Conservation (phyloP, 371 early-diverging fungal genomes). For the Blakeslea trispora region DNA sequence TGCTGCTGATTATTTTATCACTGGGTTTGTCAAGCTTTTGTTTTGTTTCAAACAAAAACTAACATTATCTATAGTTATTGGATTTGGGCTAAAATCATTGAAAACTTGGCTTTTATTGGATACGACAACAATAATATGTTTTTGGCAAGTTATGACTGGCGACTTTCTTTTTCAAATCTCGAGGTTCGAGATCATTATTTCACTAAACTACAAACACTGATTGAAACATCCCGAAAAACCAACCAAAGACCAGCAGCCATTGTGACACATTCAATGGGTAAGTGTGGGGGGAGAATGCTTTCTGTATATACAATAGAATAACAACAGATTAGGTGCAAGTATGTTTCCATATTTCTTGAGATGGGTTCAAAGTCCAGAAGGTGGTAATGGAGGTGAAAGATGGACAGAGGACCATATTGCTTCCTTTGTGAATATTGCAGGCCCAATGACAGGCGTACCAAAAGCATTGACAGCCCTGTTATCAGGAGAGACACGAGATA, state of each 20-base stretch:
- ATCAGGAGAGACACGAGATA: constrained; percentile 85
- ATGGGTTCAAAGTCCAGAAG: constrained; percentile 80
- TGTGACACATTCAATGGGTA: constrained; percentile 68
- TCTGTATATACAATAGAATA: too few relatives aligned
- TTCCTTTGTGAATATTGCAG: constrained; percentile 84
- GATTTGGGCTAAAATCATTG: constrained; percentile 89
- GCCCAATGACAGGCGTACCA: constrained; percentile 89
- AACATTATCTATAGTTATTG: constrained; percentile 61
- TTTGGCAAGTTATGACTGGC: constrained; percentile 93
- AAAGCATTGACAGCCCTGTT: constrained; percentile 79
- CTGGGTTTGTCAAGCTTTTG: constrained; percentile 37
- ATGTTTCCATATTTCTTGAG: constrained; percentile 87
- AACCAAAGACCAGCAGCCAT: constrained; percentile 66
- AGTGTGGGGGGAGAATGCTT: too few relatives aligned
- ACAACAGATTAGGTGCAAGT: constrained; percentile 28
- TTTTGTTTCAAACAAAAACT: background rate
- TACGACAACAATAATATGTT: constrained; percentile 89
- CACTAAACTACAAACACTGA: constrained; percentile 72
- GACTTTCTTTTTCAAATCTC: constrained; percentile 78
- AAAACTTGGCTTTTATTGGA: constrained; percentile 85
- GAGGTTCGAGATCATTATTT: constrained; percentile 89
- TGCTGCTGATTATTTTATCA: constrained; percentile 91
- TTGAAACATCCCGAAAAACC: constrained; percentile 64
- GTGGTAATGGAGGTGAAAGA: constrained; percentile 70
- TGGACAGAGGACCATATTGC: constrained; percentile 89